Conservation (phyloP, 208 protist genomes). For the Crithidia sp. region DNA sequence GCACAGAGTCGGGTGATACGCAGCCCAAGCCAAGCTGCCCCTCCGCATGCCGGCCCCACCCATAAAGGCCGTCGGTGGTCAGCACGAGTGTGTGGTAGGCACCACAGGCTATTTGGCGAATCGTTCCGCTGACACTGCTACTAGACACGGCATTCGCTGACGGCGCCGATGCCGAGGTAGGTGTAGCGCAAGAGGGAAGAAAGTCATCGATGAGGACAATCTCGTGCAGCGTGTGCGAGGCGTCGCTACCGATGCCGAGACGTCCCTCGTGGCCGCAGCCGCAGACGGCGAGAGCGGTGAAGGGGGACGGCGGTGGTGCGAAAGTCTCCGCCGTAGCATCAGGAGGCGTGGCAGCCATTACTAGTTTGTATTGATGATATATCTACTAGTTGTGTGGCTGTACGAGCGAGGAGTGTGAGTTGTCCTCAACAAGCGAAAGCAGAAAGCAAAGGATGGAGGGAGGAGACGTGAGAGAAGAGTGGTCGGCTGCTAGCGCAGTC, state of each 20-base stretch:
- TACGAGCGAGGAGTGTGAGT: too few species aligned
- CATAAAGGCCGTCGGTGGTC: slow-evolving; percentile 71
- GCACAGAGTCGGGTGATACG: background rate
- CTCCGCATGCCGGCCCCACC: slow-evolving; percentile 78
- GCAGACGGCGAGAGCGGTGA: slow-evolving; percentile 61
- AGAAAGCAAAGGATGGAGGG: too few species aligned
- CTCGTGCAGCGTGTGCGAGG: slow-evolving; percentile 15
- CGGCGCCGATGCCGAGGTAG: too few species aligned
- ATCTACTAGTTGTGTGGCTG: too few species aligned
- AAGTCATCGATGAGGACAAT: slow-evolving; percentile 36
- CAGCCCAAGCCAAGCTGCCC: slow-evolving; percentile 77
- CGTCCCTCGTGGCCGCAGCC: slow-evolving; percentile 83
- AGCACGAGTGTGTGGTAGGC: slow-evolving; percentile 86
- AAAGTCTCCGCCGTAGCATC: background rate
- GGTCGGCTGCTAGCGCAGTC: too few species aligned
- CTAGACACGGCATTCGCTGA: too few species aligned
- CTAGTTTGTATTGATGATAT: too few species aligned
- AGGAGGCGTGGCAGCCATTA: background rate
- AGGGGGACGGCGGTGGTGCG: background rate
- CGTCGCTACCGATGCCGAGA: slow-evolving; percentile 59
- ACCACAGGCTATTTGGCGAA: slow-evolving; percentile 62
- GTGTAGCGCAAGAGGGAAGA: background rate
- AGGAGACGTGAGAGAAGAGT: too few species aligned
- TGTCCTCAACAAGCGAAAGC: too few species aligned
- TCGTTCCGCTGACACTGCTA: background rate